phyloP scores from a whole-genome alignment of 176 grass and related monocot genomes.

The Pontederia crassipes region DNA sequence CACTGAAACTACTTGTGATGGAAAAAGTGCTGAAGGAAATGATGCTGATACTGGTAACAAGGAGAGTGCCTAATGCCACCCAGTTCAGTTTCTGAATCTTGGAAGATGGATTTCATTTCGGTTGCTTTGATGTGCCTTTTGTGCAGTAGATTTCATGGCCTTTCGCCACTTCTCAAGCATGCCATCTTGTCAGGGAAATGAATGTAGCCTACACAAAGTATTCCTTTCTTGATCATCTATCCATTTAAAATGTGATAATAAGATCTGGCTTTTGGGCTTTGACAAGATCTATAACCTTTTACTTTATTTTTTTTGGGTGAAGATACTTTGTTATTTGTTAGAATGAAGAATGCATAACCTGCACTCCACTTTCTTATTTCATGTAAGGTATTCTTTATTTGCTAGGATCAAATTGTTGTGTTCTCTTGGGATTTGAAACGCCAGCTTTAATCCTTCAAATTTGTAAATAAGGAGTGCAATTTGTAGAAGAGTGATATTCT shows the following conservation, averaged over 20 bases:
- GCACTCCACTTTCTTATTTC: too few species aligned
- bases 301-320: constrained; percentile 9
- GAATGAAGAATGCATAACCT: too few species aligned
- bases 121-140: neutral
- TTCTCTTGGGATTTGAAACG: constrained; percentile 6
- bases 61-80: neutral
- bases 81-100: too few species aligned
- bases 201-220: neutral
- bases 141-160: neutral
- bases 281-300: neutral
- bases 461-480: neutral
- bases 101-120: neutral
- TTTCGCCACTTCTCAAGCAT: neutral
- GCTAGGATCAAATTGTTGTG: too few species aligned
- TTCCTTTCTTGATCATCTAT: constrained; percentile 26
- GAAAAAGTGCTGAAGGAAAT: constrained; percentile 18
- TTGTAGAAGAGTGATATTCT: neutral
- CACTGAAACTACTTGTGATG: constrained; percentile 20
- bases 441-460: neutral
- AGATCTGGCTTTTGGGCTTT: neutral
- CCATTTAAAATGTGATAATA: neutral
- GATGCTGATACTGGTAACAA: constrained; percentile 18
- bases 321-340: neutral
- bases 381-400: too few species aligned
- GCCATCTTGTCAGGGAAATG: neutral